Percentiles rank a stretch among this genome's conserved stretches.
These are phyloP conservation scores for Dactylonectria estremocensis DNA, from an alignment of 2,329 filamentous ascomycete species.

Conservation along the genomic window DNA sequence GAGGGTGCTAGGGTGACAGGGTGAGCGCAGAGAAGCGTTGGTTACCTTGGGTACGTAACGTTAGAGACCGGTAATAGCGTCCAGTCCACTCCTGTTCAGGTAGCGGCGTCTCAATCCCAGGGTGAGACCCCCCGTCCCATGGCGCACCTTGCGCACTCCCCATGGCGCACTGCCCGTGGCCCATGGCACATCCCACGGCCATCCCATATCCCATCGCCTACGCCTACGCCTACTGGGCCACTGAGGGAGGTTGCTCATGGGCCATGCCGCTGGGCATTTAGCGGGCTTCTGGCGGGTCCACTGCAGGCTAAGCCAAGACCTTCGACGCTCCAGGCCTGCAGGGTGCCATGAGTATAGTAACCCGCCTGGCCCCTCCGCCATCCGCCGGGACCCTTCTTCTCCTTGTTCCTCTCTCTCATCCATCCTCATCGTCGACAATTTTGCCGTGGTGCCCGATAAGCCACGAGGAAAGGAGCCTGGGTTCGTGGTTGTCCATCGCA, in stretches of 20 bases:
- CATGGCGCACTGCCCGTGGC: neutral
- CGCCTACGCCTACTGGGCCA: no score
- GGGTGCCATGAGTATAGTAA: constrained; percentile 45
- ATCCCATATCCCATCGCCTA: neutral
- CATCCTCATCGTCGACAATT: constrained; percentile 39
- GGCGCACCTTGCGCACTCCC: no score
- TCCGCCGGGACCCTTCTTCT: constrained; percentile 38
- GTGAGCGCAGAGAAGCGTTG: constrained; percentile 22
- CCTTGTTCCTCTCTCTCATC: constrained; percentile 35
- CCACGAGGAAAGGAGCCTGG: constrained; percentile 40
- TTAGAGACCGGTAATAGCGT: constrained; percentile 25
- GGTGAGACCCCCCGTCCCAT: constrained; percentile 26
- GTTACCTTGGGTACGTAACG: constrained; percentile 15
- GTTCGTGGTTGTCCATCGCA: constrained; percentile 34
- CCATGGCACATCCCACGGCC: constrained; percentile 14
- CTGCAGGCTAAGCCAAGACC: constrained; percentile 20
- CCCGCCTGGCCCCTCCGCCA: constrained; percentile 44
- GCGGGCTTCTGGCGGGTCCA: constrained; percentile 29
- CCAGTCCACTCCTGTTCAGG: constrained; percentile 17
- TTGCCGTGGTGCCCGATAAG: constrained; percentile 39
- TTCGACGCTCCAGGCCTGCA: constrained; percentile 24
- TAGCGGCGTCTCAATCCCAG: constrained; percentile 33
- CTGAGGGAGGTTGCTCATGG: constrained; percentile 6
- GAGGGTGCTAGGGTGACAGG: constrained; percentile 37
- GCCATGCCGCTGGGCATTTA: constrained; percentile 8